Evolutionary conservation across 192 early-diverging fungal species (phyloP).

Genomic region (Chytriomyces sp.): DNA sequence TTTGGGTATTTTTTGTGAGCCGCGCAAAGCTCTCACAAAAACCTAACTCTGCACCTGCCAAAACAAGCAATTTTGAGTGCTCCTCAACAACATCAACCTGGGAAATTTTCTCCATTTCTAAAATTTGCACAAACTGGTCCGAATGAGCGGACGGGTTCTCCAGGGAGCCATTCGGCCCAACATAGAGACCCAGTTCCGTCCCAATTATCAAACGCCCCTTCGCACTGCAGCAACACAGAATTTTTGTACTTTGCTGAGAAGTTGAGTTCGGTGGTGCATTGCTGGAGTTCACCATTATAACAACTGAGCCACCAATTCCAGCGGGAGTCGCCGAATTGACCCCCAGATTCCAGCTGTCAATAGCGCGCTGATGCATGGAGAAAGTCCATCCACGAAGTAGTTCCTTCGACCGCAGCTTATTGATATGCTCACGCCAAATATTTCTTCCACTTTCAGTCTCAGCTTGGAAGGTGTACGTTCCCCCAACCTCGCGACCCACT

Average conservation of each 20-base stretch:
- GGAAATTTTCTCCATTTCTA: constrained; percentile 76
- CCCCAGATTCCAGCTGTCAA: constrained; percentile 10
- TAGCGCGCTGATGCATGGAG: constrained; percentile 21
- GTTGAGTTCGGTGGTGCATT: neutral
- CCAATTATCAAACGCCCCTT: constrained; percentile 75
- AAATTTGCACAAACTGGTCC: constrained; percentile 39
- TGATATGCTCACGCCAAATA: constrained; percentile 85
- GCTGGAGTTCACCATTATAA: neutral
- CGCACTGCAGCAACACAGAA: constrained; percentile 31
- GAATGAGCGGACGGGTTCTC: constrained; percentile 36
- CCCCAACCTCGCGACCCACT: constrained; percentile 50
- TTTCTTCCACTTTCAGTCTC: constrained; percentile 69
- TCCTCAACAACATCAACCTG: constrained; percentile 88
- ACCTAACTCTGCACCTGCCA: constrained; percentile 65
- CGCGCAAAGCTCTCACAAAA: neutral
- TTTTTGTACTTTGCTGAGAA: neutral
- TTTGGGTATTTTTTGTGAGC: neutral
- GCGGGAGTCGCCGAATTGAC: neutral
- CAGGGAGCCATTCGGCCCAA: constrained; percentile 62
- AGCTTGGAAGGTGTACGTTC: constrained; percentile 72
- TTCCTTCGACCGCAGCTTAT: constrained; percentile 44
- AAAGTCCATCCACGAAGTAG: constrained; percentile 32
- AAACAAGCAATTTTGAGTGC: constrained; percentile 75
- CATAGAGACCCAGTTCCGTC: constrained; percentile 83
- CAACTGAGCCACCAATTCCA: neutral